These are phyloP conservation scores for Suhomyces bokatorum DNA, from an alignment of 1,139 yeast species.

Conservation along the genomic window DNA sequence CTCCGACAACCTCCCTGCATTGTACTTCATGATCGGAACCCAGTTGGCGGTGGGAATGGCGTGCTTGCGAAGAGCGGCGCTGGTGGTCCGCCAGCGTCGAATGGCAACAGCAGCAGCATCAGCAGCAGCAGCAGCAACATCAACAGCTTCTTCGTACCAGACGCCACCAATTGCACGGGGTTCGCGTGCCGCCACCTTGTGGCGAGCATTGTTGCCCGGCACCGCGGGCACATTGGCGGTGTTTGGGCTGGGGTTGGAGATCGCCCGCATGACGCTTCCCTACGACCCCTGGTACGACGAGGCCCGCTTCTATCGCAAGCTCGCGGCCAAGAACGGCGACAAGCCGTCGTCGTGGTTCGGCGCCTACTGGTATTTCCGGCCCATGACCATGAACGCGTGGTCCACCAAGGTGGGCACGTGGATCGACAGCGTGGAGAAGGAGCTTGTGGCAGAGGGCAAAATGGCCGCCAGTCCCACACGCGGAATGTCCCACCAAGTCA, in stretches of 20 bases:
- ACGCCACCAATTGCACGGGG: background rate
- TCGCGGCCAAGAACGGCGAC: constrained; percentile 44
- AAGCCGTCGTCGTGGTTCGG: constrained; percentile 60
- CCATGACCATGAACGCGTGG: constrained; percentile 54
- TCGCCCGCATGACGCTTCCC: constrained; percentile 48
- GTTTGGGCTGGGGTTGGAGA: constrained; percentile 48
- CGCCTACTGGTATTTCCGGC: constrained; percentile 51
- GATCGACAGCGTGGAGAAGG: constrained; percentile 24
- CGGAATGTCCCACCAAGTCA: constrained; percentile 9
- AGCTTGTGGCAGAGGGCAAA: constrained; percentile 5
- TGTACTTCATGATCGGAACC: constrained; percentile 46
- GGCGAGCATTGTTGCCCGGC: constrained; percentile 15
- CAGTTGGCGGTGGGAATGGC: constrained; percentile 49
- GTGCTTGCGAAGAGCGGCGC: constrained; percentile 26
- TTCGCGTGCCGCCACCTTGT: constrained; percentile 1
- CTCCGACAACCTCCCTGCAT: constrained; percentile 53
- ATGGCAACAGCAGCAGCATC: constrained; percentile 13
- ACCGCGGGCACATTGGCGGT: constrained; percentile 28
- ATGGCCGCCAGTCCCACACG: constrained; percentile 2
- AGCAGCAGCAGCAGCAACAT: constrained; percentile 9
- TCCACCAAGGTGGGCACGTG: constrained; percentile 36
- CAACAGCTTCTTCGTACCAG: constrained; percentile 3
- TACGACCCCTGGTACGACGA: constrained; percentile 70
- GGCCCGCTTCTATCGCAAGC: constrained; percentile 48
- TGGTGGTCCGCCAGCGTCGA: constrained; percentile 11